Base-by-base conservation (phyloP, 192 early-diverging fungal genomes). In the Backusella tarrabulga region DNA sequence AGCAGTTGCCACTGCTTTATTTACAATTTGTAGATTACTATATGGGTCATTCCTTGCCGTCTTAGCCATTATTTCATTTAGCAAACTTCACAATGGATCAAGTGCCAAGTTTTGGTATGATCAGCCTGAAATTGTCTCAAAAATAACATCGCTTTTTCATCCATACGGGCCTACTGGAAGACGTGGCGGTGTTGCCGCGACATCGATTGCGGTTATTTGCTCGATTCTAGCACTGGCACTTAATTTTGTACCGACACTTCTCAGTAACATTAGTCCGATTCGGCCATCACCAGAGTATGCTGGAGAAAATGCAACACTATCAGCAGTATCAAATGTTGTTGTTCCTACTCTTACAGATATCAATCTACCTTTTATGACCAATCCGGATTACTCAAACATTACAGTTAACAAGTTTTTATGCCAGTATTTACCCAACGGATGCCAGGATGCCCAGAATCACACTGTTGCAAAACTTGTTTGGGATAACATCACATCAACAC, bases 41-140 rank as follows among this genome's bases (percentile, higher is more conserved):
- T 63, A 63, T 29, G 56, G 56, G 12, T 63, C 56, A 63, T 63
- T 63, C 9, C 56, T 63, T 63, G 21, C 23, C 3, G 56, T 63
- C 11, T 9, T 63, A 11, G 26, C 56, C 0, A 11, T 63, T 29
- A 63, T 63, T 63, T 9, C 5, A 26, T 63, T 63, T 2, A 63
- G 56, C 26, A 63, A 26, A 14, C 56, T 63, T 14, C 23, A 63
- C 4, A 63, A 63, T 63, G 56, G 56, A 4, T 63, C 56, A 63
- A 63, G 56, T 29, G 56, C 56, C 21, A 63, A 63, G 12, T 63
- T 63, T 63, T 63, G 56, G 56, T 63, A 63, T 26, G 56, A 63
- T 63, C 56, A 63, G 12, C 56, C 56, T 9, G 56, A 63, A 11
- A 63, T 63, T 11, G 12, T 63, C 4, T 63, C 56, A 29, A 63